phyloP scores from a whole-genome alignment of 139 green algal species.

The Deuterostichococcus epilithicus region DNA sequence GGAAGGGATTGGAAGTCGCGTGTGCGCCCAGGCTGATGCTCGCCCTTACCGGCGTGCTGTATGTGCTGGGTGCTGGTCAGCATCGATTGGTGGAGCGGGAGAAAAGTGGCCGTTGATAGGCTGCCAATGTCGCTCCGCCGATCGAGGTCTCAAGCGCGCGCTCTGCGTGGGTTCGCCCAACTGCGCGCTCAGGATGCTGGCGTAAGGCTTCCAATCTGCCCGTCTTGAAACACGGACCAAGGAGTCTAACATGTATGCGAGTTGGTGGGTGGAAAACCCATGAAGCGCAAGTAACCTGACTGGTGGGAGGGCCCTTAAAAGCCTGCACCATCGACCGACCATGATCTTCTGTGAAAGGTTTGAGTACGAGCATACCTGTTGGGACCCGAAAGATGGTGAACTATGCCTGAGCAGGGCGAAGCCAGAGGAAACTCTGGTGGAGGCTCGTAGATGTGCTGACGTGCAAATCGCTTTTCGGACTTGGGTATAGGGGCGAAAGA shows the following conservation, averaged over 20 bases:
- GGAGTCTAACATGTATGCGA: conserved; percentile 93
- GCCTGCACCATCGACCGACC: conserved; percentile 83
- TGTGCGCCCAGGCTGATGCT: conserved; percentile 68
- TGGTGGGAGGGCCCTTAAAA: conserved; percentile 62
- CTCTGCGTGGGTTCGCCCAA: conserved; percentile 52
- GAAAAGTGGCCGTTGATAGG: conserved; percentile 52
- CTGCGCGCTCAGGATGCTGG: conserved; percentile 77
- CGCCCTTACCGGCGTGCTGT: conserved; percentile 54
- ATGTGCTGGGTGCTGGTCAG: conserved; percentile 74
- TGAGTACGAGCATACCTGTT: conserved; percentile 85
- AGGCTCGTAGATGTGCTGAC: conserved; percentile 93
- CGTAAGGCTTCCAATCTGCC: conserved; percentile 72
- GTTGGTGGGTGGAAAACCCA: conserved; percentile 85
- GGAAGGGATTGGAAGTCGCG: conserved; percentile 77
- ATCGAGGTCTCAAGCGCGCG: conserved; percentile 69
- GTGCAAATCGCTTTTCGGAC: conserved; percentile 96
- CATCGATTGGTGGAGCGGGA: conserved; percentile 72
- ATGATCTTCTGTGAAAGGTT: conserved; percentile 87
- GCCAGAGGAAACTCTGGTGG: conserved; percentile 92
- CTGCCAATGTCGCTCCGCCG: conserved; percentile 48
- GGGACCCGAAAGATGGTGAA: conserved; percentile 95
- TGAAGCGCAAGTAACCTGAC: conserved; percentile 87
- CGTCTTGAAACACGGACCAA: conserved; percentile 98
- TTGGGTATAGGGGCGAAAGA: conserved; percentile 98
- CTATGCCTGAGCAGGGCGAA: conserved; percentile 93